These are phyloP conservation scores for Calonectria montana DNA, from an alignment of 2,329 filamentous ascomycete genomes.

Conservation along the genomic window DNA sequence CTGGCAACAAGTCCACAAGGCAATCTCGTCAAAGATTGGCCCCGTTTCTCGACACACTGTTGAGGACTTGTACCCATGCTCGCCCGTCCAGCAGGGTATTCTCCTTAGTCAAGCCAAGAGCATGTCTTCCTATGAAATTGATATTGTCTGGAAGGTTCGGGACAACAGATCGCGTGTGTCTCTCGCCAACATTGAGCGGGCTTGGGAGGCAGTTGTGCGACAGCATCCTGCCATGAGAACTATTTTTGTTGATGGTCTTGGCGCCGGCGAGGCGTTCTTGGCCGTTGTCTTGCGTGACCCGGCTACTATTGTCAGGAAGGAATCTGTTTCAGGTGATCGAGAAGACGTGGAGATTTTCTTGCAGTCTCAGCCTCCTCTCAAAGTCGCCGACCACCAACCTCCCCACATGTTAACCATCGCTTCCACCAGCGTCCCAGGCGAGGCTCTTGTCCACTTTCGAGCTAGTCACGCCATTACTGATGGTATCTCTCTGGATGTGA, in stretches of 20 bases:
- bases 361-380: not conserved
- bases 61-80: slow-evolving; percentile 22
- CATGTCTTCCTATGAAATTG: not conserved
- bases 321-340: not conserved
- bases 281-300: not conserved
- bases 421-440: not conserved
- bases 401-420: not conserved
- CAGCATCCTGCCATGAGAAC: slow-evolving; percentile 19
- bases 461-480: not conserved
- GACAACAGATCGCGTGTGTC: not conserved
- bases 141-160: slow-evolving; percentile 7
- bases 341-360: not conserved
- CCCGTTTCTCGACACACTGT: not conserved
- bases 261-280: not conserved
- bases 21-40: not conserved
- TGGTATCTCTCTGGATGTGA: not conserved
- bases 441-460: not conserved
- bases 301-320: not conserved
- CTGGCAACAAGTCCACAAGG: slow-evolving; percentile 12
- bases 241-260: slow-evolving; percentile 16
- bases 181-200: not conserved
- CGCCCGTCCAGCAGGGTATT: slow-evolving; percentile 19
- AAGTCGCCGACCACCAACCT: not conserved
- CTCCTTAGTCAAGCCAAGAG: slow-evolving; percentile 17
- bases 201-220: slow-evolving; percentile 1